phyloP scores from a whole-genome alignment of 768 basidiomycete species.

The Boletellus ananiceps region DNA sequence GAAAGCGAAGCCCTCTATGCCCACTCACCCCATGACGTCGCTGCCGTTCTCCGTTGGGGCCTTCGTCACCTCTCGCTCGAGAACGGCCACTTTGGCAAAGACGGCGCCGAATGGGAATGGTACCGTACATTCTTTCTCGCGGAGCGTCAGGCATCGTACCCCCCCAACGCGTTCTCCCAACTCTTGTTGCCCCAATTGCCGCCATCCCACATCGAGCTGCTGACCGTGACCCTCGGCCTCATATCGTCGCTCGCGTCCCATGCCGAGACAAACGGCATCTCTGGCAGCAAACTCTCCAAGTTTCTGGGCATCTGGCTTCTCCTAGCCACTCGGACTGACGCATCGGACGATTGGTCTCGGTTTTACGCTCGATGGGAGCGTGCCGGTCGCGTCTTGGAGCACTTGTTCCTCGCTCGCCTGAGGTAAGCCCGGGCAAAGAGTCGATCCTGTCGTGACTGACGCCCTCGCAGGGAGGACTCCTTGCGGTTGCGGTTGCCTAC shows the following conservation, averaged over 20 bases:
- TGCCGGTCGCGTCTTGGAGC: constrained; percentile 68
- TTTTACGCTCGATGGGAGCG: constrained; percentile 77
- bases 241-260: constrained; percentile 70
- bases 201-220: constrained; percentile 50
- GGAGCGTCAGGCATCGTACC: constrained; percentile 59
- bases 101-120: constrained; percentile 55
- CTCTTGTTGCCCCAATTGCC: constrained; percentile 59
- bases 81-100: constrained; percentile 54
- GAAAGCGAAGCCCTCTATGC: constrained; percentile 61
- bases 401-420: constrained; percentile 68
- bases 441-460: constrained; percentile 4
- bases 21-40: constrained; percentile 70
- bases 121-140: constrained; percentile 58
- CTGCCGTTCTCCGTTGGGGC: constrained; percentile 78
- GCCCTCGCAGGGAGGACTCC: constrained; percentile 50
- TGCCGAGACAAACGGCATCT: constrained; percentile 66
- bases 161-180: constrained; percentile 57
- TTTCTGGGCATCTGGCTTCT: constrained; percentile 73
- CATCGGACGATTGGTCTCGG: constrained; percentile 52
- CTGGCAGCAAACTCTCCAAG: constrained; percentile 74
- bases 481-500: constrained; percentile 54
- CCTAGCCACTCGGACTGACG: constrained; percentile 41
- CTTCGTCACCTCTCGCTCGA: constrained; percentile 69
- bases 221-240: constrained; percentile 54
- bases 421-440: constrained; percentile 41